phyloP scores from a whole-genome alignment of 495 filamentous ascomycete genomes.

The Hypoxylon perforatum region DNA sequence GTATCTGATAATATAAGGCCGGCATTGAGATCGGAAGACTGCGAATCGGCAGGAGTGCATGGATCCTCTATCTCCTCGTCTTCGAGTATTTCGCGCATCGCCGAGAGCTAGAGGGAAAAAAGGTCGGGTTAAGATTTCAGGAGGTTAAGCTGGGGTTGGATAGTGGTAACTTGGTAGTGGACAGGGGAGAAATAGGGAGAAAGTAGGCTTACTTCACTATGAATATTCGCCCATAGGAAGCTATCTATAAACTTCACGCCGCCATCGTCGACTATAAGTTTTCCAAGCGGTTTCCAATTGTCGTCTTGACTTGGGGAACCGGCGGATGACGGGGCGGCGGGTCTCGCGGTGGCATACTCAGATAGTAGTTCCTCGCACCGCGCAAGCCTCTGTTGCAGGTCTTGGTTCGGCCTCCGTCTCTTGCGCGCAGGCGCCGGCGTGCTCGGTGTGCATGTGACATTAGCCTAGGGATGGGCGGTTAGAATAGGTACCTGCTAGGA shows the following conservation, averaged over 20 bases:
- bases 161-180: background rate
- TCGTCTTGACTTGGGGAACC: conserved; percentile 43
- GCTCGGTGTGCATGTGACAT: conserved; percentile 58
- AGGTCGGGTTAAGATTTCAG: conserved; percentile 15
- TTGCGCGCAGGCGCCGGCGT: conserved; percentile 61
- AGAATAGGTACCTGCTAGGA: conserved; percentile 7
- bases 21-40: conserved; percentile 52
- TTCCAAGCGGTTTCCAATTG: conserved; percentile 52
- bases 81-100: conserved; percentile 60
- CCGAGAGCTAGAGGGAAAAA: conserved; percentile 49
- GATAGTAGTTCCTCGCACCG: conserved; percentile 61
- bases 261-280: conserved; percentile 58
- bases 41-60: conserved; percentile 42
- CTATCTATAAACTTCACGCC: conserved; percentile 59
- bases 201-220: conserved; percentile 53
- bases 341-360: conserved; percentile 56
- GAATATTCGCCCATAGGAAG: conserved; percentile 52
- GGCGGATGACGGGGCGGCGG: conserved; percentile 33
- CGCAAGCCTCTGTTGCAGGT: conserved; percentile 59
- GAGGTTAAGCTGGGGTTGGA: background rate
- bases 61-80: conserved; percentile 51
- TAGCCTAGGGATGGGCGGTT: conserved; percentile 48
- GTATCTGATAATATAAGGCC: conserved; percentile 50
- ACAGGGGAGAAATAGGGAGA: background rate
- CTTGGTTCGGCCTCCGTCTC: conserved; percentile 59